Evolutionary conservation across 345 rosid genomes (phyloP).

Genomic region (Hypericum perforatum): DNA sequence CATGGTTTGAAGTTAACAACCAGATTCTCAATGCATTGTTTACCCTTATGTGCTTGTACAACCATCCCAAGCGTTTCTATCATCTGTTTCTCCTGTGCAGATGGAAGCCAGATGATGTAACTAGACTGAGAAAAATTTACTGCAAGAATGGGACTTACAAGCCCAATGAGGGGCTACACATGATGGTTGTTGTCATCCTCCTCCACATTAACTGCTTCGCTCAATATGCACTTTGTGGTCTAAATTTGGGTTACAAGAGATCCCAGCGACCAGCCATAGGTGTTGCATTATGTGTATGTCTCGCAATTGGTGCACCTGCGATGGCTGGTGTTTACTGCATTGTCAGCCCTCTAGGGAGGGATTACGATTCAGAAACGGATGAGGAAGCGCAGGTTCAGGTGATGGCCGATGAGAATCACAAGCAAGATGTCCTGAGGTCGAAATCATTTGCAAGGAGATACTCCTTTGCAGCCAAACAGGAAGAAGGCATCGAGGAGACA

Average conservation of each 20-base stretch:
- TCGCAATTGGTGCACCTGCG: constrained; percentile 89
- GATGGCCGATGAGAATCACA: constrained; percentile 19
- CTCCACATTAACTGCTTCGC: constrained; percentile 91
- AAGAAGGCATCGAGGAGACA: constrained; percentile 29
- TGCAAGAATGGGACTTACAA: constrained; percentile 84
- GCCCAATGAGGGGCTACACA: constrained; percentile 85
- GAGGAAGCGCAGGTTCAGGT: constrained; percentile 52
- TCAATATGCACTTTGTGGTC: constrained; percentile 88
- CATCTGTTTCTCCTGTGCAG: constrained; percentile 73
- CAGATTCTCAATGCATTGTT: constrained; percentile 85
- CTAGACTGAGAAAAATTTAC: constrained; percentile 60
- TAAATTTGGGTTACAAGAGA: constrained; percentile 72
- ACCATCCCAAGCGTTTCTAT: constrained; percentile 82
- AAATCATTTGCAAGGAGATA: constrained; percentile 43
- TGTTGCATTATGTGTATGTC: constrained; percentile 67
- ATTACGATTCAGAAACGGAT: constrained; percentile 44
- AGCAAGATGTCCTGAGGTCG: constrained; percentile 17
- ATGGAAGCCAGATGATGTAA: constrained; percentile 60
- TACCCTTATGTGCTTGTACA: constrained; percentile 89
- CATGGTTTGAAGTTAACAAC: constrained; percentile 91
- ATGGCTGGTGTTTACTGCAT: constrained; percentile 68
- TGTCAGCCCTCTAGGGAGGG: constrained; percentile 80
- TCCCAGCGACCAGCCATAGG: constrained; percentile 77
- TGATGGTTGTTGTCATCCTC: constrained; percentile 68
- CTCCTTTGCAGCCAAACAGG: constrained; percentile 54